phyloP scores from a whole-genome alignment of 2,329 filamentous ascomycete species.

The Spiromastix sp. region DNA sequence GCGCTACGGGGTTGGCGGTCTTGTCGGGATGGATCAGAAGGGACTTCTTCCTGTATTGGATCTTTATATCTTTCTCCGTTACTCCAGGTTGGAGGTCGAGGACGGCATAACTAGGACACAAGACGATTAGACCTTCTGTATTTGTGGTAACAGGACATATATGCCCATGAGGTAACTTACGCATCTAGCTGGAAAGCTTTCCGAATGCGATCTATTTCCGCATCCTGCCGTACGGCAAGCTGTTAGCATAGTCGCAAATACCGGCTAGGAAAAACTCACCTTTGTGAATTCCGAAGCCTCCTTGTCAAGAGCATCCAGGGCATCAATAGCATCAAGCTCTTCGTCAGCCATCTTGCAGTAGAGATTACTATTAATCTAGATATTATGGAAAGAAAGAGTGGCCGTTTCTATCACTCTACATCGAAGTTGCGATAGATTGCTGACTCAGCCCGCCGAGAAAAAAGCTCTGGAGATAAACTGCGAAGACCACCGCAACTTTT shows the following conservation, averaged over 20 bases:
- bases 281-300: constrained; percentile 90
- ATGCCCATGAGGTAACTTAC: constrained; percentile 29
- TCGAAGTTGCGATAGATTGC: too few relatives aligned
- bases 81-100: constrained; percentile 93
- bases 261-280: constrained; percentile 36
- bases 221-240: constrained; percentile 50
- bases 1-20: constrained; percentile 78
- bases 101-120: constrained; percentile 64
- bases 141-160: neutral
- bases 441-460: too few relatives aligned
- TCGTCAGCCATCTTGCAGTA: constrained; percentile 36
- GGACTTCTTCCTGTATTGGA: constrained; percentile 92
- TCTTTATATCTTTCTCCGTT: constrained; percentile 91
- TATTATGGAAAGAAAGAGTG: too few relatives aligned
- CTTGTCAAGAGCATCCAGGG: constrained; percentile 68
- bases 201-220: constrained; percentile 89
- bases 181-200: constrained; percentile 76
- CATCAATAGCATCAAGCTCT: constrained; percentile 52
- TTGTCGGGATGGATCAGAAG: constrained; percentile 98
- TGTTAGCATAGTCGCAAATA: constrained; percentile 5
- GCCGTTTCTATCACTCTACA: too few relatives aligned
- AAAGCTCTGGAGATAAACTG: too few relatives aligned
- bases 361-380: too few relatives aligned
- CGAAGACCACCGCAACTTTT: too few relatives aligned
- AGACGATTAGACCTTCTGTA: neutral